Conservation (phyloP, 495 filamentous ascomycete species). For the Geoglossum glabrum region DNA sequence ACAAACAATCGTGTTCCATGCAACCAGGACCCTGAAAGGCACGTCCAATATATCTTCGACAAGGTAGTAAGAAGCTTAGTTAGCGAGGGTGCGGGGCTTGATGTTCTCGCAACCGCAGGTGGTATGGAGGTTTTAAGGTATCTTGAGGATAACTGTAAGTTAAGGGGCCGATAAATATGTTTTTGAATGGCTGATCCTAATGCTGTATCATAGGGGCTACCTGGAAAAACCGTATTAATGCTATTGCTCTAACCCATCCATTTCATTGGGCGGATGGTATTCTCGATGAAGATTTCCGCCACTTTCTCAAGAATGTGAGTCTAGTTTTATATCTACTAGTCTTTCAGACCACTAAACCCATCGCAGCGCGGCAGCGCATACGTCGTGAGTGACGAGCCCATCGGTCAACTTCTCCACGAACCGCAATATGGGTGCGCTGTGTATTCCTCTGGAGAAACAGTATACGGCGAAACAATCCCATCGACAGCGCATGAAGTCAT, state of each 20-base stretch:
- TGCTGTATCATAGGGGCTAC: neutral
- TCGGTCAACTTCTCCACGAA: neutral
- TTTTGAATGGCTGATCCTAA: neutral
- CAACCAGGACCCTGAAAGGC: slow-evolving; percentile 29
- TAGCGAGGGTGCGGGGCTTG: slow-evolving; percentile 27
- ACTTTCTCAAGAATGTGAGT: slow-evolving; percentile 2
- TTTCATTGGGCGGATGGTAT: neutral
- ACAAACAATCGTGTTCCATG: slow-evolving; percentile 34
- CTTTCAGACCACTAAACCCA: no score
- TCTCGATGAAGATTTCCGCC: neutral
- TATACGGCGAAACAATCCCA: slow-evolving; percentile 1
- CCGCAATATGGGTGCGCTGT: slow-evolving; percentile 1
- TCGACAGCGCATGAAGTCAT: neutral
- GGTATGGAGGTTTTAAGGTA: slow-evolving; percentile 26
- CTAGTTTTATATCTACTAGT: neutral
- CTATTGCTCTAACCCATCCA: slow-evolving; percentile 4
- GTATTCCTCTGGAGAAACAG: slow-evolving; percentile 4
- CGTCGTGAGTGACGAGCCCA: neutral
- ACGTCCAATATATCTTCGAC: slow-evolving; percentile 44
- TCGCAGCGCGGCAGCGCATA: slow-evolving; percentile 6
- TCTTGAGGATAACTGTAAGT: slow-evolving; percentile 34
- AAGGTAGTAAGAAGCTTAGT: slow-evolving; percentile 30
- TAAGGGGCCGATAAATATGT: neutral
- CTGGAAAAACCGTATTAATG: slow-evolving; percentile 3
- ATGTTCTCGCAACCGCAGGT: slow-evolving; percentile 39